Percentiles rank a stretch among this genome's conserved stretches.
These are phyloP conservation scores for Yamagishiella unicocca DNA, from an alignment of 139 green algal species.

Conservation along the genomic window DNA sequence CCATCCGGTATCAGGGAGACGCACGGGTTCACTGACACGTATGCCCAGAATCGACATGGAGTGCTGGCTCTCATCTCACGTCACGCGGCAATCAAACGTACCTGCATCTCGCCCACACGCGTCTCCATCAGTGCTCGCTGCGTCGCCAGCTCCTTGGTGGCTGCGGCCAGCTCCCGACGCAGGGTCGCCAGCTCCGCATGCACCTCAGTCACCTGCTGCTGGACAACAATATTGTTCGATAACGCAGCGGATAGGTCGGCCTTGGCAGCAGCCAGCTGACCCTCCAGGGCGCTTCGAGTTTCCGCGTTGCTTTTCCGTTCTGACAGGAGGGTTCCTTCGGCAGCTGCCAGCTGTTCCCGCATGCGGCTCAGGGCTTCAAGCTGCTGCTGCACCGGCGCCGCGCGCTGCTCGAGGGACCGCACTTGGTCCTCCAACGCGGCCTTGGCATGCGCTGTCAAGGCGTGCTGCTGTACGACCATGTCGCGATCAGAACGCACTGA, in stretches of 20 bases:
- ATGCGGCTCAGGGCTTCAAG: neutral
- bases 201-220: conserved; percentile 9
- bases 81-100: neutral
- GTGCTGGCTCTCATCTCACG: too few relatives aligned
- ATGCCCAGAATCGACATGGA: too few relatives aligned
- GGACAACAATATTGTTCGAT: neutral
- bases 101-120: conserved; percentile 30
- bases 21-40: too few relatives aligned
- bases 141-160: conserved; percentile 18
- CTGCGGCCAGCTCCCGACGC: neutral
- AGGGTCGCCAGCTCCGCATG: conserved; percentile 26
- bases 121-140: conserved; percentile 1
- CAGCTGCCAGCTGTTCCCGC: neutral
- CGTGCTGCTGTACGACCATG: neutral
- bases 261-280: neutral
- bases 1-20: too few relatives aligned
- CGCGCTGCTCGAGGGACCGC: neutral
- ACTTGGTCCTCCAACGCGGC: neutral
- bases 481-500: neutral
- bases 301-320: neutral
- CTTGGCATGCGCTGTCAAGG: neutral
- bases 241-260: neutral
- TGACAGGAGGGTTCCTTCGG: neutral
- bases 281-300: neutral
- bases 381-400: neutral